These are phyloP conservation scores for Beta lomatogona DNA, from an alignment of 179 eudicot species.

Conservation along the genomic window DNA sequence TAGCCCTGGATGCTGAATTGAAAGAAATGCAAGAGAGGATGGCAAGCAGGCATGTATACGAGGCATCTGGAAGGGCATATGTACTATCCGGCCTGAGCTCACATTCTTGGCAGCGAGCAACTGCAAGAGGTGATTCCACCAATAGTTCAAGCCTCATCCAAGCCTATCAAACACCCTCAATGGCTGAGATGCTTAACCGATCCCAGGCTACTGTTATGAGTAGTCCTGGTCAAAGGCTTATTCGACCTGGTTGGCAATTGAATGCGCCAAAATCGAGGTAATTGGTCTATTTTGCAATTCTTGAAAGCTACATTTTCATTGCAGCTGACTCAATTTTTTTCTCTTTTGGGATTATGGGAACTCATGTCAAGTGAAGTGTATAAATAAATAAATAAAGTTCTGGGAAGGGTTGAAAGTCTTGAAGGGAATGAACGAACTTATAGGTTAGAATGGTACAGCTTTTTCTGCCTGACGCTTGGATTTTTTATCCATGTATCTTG, in stretches of 20 bases:
- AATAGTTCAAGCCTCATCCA: conserved; percentile 65
- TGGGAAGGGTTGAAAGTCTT: background rate
- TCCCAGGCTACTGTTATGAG: conserved; percentile 61
- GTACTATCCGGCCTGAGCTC: conserved; percentile 89
- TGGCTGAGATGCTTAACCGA: conserved; percentile 77
- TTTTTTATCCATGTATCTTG: background rate
- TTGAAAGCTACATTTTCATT: background rate
- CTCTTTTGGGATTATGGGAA: conserved; percentile 1
- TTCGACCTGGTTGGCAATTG: conserved; percentile 48
- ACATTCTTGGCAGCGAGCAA: conserved; percentile 94
- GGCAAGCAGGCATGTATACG: conserved; percentile 75
- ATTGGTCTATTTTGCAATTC: background rate
- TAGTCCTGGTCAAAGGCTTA: conserved; percentile 50
- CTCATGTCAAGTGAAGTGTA: background rate
- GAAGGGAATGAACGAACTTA: background rate
- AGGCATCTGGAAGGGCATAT: conserved; percentile 86
- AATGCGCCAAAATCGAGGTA: conserved; percentile 58
- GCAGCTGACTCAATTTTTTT: conserved; percentile 3
- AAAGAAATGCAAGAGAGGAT: conserved; percentile 88
- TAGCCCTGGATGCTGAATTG: conserved; percentile 68
- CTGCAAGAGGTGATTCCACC: conserved; percentile 79
- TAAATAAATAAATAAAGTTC: conserved; percentile 20
- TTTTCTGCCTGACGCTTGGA: background rate
- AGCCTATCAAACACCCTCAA: conserved; percentile 79
- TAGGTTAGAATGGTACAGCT: background rate